A percentile compares a stretch with the other conserved stretches of the same genome.
Conservation (phyloP, 2,329 filamentous ascomycete species). For the Endoconidiophora laricicola region DNA sequence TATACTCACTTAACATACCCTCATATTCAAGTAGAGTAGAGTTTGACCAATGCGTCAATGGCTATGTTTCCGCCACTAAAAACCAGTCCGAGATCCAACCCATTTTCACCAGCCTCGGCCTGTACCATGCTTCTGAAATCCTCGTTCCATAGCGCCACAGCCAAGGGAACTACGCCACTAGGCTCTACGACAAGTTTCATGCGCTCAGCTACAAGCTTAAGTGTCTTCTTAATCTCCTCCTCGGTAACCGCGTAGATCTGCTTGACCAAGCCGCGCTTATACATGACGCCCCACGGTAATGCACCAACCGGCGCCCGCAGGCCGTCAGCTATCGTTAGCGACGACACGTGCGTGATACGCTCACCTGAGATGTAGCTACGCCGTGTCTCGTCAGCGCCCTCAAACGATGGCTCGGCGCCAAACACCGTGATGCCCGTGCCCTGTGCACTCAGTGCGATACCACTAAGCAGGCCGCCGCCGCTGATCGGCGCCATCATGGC, state of each 20-base stretch:
- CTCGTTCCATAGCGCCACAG: constrained; percentile 69
- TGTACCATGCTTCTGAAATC: constrained; percentile 60
- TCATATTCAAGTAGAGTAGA: constrained; percentile 24
- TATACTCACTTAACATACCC: background rate
- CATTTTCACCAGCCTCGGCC: constrained; percentile 49
- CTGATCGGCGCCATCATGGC: constrained; percentile 71
- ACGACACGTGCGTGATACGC: constrained; percentile 51
- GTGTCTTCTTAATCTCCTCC: constrained; percentile 60
- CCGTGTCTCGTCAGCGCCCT: constrained; percentile 71
- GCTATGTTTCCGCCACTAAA: constrained; percentile 45
- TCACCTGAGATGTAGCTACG: constrained; percentile 48
- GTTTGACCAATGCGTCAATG: constrained; percentile 33
- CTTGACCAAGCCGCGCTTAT: constrained; percentile 49
- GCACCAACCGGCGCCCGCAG: constrained; percentile 66
- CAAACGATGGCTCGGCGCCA: constrained; percentile 66
- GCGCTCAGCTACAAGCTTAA: constrained; percentile 66
- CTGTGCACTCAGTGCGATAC: constrained; percentile 60
- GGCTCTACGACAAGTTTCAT: constrained; percentile 88
- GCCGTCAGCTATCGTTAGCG: constrained; percentile 76
- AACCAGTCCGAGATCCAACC: constrained; percentile 54
- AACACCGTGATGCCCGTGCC: constrained; percentile 62
- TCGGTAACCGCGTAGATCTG: constrained; percentile 63
- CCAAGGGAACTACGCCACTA: constrained; percentile 67
- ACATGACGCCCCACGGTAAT: constrained; percentile 63
- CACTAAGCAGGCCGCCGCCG: constrained; percentile 75